Evolutionary conservation across 805 yeast species (phyloP).

Genomic region (Candida krabiensis): DNA sequence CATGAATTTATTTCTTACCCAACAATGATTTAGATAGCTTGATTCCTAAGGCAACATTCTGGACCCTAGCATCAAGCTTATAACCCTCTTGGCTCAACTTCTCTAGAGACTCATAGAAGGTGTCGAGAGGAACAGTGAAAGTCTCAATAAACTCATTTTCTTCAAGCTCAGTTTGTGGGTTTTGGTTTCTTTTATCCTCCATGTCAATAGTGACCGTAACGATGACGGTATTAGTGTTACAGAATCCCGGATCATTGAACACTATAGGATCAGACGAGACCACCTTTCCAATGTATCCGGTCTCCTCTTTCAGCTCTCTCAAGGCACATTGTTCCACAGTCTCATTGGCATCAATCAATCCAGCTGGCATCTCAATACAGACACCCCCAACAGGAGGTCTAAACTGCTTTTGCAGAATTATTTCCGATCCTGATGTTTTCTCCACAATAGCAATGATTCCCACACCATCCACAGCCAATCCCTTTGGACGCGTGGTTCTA

Average conservation of each 20-base stretch:
- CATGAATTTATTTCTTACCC: no score
- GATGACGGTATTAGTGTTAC: slow-evolving; percentile 82
- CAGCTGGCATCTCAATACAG: slow-evolving; percentile 94
- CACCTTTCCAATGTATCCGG: slow-evolving; percentile 82
- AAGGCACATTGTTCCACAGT: slow-evolving; percentile 75
- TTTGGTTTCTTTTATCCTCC: slow-evolving; percentile 57
- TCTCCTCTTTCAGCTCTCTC: slow-evolving; percentile 87
- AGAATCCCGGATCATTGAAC: slow-evolving; percentile 65
- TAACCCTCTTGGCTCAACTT: slow-evolving; percentile 63
- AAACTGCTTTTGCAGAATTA: slow-evolving; percentile 82
- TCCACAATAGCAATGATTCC: slow-evolving; percentile 76
- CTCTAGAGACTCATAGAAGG: slow-evolving; percentile 54
- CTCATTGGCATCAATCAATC: slow-evolving; percentile 85
- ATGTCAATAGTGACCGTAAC: slow-evolving; percentile 80
- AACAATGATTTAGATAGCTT: slow-evolving; percentile 55
- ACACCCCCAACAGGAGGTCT: slow-evolving; percentile 91
- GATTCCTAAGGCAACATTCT: slow-evolving; percentile 82
- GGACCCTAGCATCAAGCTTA: slow-evolving; percentile 82
- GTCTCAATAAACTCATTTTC: slow-evolving; percentile 92
- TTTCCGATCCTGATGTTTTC: slow-evolving; percentile 38
- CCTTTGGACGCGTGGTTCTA: slow-evolving; percentile 67
- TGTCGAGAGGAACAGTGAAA: slow-evolving; percentile 65
- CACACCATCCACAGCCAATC: slow-evolving; percentile 81
- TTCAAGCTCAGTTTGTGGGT: slow-evolving; percentile 77
- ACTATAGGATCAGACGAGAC: slow-evolving; percentile 26